phyloP scores from a whole-genome alignment of 2,329 filamentous ascomycete genomes.

The Penicillium italicum region DNA sequence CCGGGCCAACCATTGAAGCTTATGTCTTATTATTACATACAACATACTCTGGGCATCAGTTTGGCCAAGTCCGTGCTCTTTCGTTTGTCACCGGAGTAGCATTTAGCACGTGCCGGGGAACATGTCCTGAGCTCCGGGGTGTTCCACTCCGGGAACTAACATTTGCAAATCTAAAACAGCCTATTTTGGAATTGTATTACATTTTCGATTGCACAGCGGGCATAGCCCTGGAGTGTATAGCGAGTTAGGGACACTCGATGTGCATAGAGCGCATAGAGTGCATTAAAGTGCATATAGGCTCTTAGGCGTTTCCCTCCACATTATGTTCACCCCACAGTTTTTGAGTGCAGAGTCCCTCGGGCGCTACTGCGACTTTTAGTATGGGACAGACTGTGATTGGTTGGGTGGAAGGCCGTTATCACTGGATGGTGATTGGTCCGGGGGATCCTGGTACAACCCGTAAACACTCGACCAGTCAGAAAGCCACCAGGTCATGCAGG shows the following conservation, averaged over 20 bases:
- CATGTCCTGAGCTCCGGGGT: conserved; percentile 9
- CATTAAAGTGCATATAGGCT: not conserved
- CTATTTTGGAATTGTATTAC: not conserved
- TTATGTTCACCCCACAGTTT: conserved; percentile 5
- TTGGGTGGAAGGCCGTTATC: conserved; percentile 19
- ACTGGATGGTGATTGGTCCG: conserved; percentile 23
- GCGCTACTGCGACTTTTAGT: conserved; percentile 22
- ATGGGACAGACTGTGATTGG: conserved; percentile 21
- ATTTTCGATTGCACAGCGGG: not conserved
- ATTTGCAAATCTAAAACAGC: not conserved
- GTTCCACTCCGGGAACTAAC: conserved; percentile 6
- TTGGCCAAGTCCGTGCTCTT: not conserved
- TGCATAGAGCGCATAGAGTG: not conserved
- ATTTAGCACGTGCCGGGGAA: conserved; percentile 18
- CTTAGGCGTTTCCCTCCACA: conserved; percentile 4
- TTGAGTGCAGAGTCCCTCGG: conserved; percentile 18
- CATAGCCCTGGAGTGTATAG: not conserved
- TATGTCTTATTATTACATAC: not conserved
- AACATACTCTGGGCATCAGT: not conserved
- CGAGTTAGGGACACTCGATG: not conserved
- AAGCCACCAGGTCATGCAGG: not conserved
- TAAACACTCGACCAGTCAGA: not conserved
- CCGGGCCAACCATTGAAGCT: not conserved
- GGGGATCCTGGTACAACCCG: not conserved
- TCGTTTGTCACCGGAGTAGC: conserved; percentile 10